phyloP scores from a whole-genome alignment of 2,329 filamentous ascomycete genomes.

The Shiraia sp. region DNA sequence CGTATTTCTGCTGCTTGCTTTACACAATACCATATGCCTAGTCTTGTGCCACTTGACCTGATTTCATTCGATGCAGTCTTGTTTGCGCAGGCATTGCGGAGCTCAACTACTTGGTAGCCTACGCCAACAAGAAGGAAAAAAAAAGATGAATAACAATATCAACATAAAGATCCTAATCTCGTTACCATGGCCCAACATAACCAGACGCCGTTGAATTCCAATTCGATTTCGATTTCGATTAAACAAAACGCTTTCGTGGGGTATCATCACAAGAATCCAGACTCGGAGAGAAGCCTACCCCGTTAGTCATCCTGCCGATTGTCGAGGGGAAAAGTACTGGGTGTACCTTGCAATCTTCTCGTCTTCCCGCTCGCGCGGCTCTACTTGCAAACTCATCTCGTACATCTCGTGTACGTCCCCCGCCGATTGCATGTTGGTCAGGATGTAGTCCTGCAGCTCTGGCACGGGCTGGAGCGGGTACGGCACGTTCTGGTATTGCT shows the following conservation, averaged over 20 bases:
- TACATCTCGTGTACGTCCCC: conserved; percentile 99
- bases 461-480: conserved; percentile 87
- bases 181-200: conserved; percentile 6
- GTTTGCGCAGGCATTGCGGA: too few species aligned
- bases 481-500: conserved; percentile 98
- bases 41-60: too few species aligned
- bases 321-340: conserved; percentile 10
- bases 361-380: conserved; percentile 94
- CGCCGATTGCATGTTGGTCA: conserved; percentile 93
- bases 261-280: conserved; percentile 58
- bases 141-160: neutral
- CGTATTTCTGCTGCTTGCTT: too few species aligned
- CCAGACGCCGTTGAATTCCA: neutral
- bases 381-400: conserved; percentile 90
- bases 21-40: too few species aligned
- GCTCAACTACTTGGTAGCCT: neutral
- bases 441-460: conserved; percentile 94
- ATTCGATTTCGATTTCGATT: conserved; percentile 1
- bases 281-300: conserved; percentile 57
- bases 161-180: neutral
- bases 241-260: conserved; percentile 30
- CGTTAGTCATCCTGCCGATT: conserved; percentile 14
- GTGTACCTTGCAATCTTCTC: conserved; percentile 97
- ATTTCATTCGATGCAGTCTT: too few species aligned
- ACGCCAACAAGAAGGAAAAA: neutral